Percentiles rank a stretch among this genome's conserved stretches.
These are phyloP conservation scores for Pseudogymnoascus sp. DNA, from an alignment of 2,329 filamentous ascomycete species.

Conservation along the genomic window DNA sequence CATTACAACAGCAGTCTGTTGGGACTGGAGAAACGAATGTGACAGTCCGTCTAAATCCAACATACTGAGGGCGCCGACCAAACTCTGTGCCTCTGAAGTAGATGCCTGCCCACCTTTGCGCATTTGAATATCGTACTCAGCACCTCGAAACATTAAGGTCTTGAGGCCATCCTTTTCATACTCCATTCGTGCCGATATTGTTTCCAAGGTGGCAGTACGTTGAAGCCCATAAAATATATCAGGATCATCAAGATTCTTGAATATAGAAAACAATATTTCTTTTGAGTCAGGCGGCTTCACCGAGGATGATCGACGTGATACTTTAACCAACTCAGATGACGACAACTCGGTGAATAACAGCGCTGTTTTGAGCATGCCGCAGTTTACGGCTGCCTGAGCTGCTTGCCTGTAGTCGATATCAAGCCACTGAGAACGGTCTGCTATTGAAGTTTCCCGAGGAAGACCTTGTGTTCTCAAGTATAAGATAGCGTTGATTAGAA, in stretches of 20 bases:
- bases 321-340: constrained; percentile 45
- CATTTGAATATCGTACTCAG: constrained; percentile 81
- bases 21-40: constrained; percentile 64
- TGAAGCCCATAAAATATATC: constrained; percentile 92
- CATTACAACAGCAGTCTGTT: constrained; percentile 48
- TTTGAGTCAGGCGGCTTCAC: constrained; percentile 45
- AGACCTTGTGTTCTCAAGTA: constrained; percentile 79
- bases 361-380: constrained; percentile 80
- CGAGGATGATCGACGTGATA: constrained; percentile 59
- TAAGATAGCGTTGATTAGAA: constrained; percentile 70
- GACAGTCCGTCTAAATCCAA: constrained; percentile 82
- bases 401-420: constrained; percentile 68
- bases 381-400: constrained; percentile 63
- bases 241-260: constrained; percentile 87
- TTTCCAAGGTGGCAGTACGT: constrained; percentile 65
- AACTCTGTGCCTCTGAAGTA: constrained; percentile 53
- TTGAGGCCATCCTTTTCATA: constrained; percentile 85
- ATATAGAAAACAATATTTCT: constrained; percentile 71
- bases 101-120: constrained; percentile 49
- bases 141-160: constrained; percentile 81
- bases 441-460: constrained; percentile 67
- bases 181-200: constrained; percentile 73
- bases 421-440: constrained; percentile 76
- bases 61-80: constrained; percentile 69
- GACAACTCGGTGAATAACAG: constrained; percentile 74